Conservation (phyloP, 371 early-diverging fungal species). For the Syncephalis plumigaleata region DNA sequence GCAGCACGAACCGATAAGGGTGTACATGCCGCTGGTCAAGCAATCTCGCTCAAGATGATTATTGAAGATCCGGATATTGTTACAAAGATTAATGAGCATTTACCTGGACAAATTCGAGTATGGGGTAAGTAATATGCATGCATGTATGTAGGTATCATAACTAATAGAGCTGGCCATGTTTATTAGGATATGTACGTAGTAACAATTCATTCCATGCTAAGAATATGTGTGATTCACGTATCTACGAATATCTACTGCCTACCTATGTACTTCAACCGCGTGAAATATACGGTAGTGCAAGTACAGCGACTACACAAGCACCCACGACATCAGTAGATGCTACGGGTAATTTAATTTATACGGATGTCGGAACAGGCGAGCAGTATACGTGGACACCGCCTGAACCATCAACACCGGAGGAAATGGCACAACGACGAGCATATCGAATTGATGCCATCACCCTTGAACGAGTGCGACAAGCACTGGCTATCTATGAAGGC, state of each 20-base stretch:
- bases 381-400: background rate
- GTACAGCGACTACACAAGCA: background rate
- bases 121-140: conserved; percentile 39
- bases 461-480: conserved; percentile 40
- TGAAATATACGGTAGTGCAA: background rate
- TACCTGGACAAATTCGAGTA: conserved; percentile 68
- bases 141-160: background rate
- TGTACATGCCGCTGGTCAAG: conserved; percentile 96
- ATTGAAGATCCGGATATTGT: conserved; percentile 50
- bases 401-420: conserved; percentile 19
- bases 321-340: background rate
- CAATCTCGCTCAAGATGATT: conserved; percentile 82
- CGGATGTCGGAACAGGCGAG: conserved; percentile 4
- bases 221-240: conserved; percentile 75
- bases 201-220: conserved; percentile 82
- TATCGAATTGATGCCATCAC: conserved; percentile 43
- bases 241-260: conserved; percentile 97
- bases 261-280: conserved; percentile 58
- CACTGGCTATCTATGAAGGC: conserved; percentile 64
- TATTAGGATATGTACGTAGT: conserved; percentile 44
- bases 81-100: conserved; percentile 44
- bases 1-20: conserved; percentile 99
- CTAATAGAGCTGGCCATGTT: background rate
- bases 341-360: background rate
- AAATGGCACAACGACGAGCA: conserved; percentile 22